phyloP scores from a whole-genome alignment of 2,329 filamentous ascomycete species.

The Trichophyton mentagrophytes region DNA sequence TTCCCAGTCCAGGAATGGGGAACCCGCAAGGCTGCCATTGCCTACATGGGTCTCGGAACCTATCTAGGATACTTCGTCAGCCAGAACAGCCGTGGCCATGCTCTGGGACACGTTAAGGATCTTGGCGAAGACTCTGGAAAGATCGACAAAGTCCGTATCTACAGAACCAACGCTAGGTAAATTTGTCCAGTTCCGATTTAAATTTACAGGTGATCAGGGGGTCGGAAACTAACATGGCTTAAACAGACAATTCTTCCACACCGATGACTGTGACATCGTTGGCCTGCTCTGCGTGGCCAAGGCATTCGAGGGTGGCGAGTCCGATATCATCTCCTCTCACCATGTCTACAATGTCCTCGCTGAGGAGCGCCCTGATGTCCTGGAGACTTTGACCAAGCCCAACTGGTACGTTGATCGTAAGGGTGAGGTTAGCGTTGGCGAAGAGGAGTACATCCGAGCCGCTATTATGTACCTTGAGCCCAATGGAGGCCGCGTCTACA shows the following conservation, averaged over 20 bases:
- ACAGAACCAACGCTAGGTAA: constrained; percentile 65
- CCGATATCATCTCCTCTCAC: constrained; percentile 66
- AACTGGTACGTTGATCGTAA: constrained; percentile 91
- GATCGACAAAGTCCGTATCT: constrained; percentile 80
- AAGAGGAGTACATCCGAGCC: constrained; percentile 61
- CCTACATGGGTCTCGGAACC: constrained; percentile 81
- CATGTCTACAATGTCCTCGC: constrained; percentile 72
- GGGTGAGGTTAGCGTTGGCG: constrained; percentile 61
- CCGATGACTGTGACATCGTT: constrained; percentile 71
- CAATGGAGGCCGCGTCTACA: constrained; percentile 54
- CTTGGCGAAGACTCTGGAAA: constrained; percentile 67
- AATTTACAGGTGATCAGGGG: background rate
- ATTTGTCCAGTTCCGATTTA: constrained; percentile 6
- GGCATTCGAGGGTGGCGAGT: constrained; percentile 70
- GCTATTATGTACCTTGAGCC: constrained; percentile 67
- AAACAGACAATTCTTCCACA: constrained; percentile 64
- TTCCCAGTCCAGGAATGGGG: constrained; percentile 68
- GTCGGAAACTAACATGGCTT: background rate
- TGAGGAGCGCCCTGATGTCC: constrained; percentile 61
- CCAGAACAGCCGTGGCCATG: constrained; percentile 74
- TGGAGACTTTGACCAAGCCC: constrained; percentile 59
- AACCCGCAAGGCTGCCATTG: constrained; percentile 64
- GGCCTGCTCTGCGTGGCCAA: constrained; percentile 70
- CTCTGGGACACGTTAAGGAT: constrained; percentile 82
- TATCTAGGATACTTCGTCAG: constrained; percentile 80